Evolutionary conservation across 148 eudicot species (phyloP), one percentile per base, ranked within the genome.

Genomic region (Suaeda aralocaspica): DNA sequence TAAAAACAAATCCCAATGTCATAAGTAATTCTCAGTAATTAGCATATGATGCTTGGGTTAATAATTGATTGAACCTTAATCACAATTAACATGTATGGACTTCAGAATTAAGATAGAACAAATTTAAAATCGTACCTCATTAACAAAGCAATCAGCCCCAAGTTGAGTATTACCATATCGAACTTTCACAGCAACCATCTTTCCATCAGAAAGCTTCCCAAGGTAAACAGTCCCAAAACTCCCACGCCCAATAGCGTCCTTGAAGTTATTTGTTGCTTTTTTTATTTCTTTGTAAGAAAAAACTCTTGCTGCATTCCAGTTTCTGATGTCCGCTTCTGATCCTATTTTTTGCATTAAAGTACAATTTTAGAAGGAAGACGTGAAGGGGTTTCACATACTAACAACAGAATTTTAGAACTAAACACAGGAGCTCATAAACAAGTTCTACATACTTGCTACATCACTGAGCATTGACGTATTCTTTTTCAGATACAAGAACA

Each of bases 141-240:
- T 91, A 62, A 83, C 68, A 68, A 91, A 91, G 46, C 89, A 85
- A 69, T 86, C 88, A 53, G 82, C 88, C 25, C 91, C 89, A 21
- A 91, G 87, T 66, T 88, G 89, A 73, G 81, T 74, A 70, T 76
- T 83, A 68, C 88, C 94, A 46, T 67, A 84, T 49, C 87, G 78
- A 45, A 91, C 89, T 91, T 91, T 91, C 26, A 91, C 89, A 76
- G 94, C 94, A 31, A 85, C 85, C 68, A 70, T 59, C 79, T 83
- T 86, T 24, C 89, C 91, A 79, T 81, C 78, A 2, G 83, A 74
- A 71, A 86, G 84, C 76, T 88, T 86, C 48, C 94, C 97, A 33
- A 78, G 77, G 74, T 83, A 88, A 68, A 91, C 94, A 31, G 94
- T 70, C 44, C 97, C 97, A 75, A 90, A 91, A 78, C 97, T 82